Evolutionary conservation across 2,329 filamentous ascomycete species (phyloP).

Genomic region (Tolypocladium inflatum): DNA sequence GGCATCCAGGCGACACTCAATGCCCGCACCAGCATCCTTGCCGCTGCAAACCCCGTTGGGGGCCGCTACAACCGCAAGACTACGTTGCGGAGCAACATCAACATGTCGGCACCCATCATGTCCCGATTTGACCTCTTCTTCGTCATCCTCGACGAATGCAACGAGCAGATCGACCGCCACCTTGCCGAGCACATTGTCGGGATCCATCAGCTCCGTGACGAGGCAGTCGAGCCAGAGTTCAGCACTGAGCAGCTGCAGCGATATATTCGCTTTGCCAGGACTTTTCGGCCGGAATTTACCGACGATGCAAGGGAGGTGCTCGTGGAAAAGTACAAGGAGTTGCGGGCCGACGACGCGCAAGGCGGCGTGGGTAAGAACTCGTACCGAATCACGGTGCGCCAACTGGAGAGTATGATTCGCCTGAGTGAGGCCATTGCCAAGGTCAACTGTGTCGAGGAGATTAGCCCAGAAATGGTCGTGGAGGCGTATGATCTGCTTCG

Average conservation of each 20-base stretch:
- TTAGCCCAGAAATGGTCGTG: slow-evolving; percentile 73
- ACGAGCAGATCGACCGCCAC: slow-evolving; percentile 82
- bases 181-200: slow-evolving; percentile 91
- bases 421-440: slow-evolving; percentile 97
- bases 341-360: slow-evolving; percentile 86
- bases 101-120: slow-evolving; percentile 99
- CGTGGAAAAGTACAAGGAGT: slow-evolving; percentile 90
- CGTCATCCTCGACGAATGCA: slow-evolving; percentile 92
- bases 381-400: slow-evolving; percentile 94
- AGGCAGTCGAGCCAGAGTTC: slow-evolving; percentile 85
- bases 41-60: slow-evolving; percentile 90
- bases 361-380: slow-evolving; percentile 90
- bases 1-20: slow-evolving; percentile 97
- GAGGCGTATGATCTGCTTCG: slow-evolving; percentile 87
- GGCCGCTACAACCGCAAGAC: slow-evolving; percentile 97
- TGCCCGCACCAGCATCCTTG: slow-evolving; percentile 87
- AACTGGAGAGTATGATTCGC: slow-evolving; percentile 92
- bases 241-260: slow-evolving; percentile 93
- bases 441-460: slow-evolving; percentile 89
- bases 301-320: slow-evolving; percentile 77
- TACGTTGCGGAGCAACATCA: slow-evolving; percentile 88
- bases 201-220: slow-evolving; percentile 87
- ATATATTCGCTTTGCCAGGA: slow-evolving; percentile 92
- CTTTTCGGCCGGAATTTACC: slow-evolving; percentile 88
- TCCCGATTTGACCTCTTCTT: slow-evolving; percentile 99